phyloP scores from a whole-genome alignment of 306 rosid species.

The Cicer chorassanicum region DNA sequence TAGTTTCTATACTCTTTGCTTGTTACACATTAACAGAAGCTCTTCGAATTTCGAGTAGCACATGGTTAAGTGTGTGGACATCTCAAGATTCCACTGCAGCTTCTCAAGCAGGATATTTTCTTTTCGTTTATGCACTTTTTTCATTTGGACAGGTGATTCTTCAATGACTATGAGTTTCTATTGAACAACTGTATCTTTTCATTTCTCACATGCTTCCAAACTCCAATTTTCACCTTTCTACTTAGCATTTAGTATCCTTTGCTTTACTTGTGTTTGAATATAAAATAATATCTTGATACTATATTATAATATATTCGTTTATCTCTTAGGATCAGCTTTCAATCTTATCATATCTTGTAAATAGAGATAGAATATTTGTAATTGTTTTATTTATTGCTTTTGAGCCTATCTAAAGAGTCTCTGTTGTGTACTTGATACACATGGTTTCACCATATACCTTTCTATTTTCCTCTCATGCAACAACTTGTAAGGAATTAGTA shows the following conservation, averaged over 20 bases:
- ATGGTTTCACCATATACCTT: no score
- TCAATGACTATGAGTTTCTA: constrained; percentile 12
- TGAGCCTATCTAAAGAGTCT: no score
- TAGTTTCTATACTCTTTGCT: constrained; percentile 63
- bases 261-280: background rate
- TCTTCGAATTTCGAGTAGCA: constrained; percentile 83
- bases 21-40: constrained; percentile 69
- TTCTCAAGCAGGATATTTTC: constrained; percentile 68
- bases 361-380: no score
- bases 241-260: background rate
- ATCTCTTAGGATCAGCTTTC: no score
- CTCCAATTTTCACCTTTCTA: background rate
- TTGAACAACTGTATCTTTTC: constrained; percentile 28
- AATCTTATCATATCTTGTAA: no score
- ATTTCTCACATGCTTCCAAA: constrained; percentile 28
- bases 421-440: no score
- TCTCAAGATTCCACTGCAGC: constrained; percentile 54
- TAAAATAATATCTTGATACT: no score
- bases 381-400: no score
- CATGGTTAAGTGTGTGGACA: constrained; percentile 89
- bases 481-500: background rate
- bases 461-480: no score
- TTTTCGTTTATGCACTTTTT: constrained; percentile 65
- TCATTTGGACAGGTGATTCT: constrained; percentile 79
- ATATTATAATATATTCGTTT: no score